phyloP scores from a whole-genome alignment of 768 basidiomycete species.

The Auriculariales sp. region DNA sequence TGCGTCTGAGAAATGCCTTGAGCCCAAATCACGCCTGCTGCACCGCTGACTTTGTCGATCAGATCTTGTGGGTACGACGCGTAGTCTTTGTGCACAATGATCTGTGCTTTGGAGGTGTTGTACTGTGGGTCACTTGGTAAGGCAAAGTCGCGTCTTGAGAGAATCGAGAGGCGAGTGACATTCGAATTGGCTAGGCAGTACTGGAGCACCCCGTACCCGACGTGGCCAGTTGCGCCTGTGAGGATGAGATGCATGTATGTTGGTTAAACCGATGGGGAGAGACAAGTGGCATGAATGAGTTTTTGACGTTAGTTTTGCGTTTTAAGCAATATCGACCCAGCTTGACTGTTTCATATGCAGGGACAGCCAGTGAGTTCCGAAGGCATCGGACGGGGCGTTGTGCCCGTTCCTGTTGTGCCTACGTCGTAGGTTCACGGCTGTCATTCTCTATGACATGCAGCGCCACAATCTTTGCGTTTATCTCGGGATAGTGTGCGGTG shows the following conservation, averaged over 20 bases:
- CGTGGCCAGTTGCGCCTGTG: conserved; percentile 20
- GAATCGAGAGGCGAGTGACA: conserved; percentile 18
- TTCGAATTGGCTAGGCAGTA: conserved; percentile 16
- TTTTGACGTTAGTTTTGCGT: too few relatives aligned
- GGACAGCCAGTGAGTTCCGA: too few relatives aligned
- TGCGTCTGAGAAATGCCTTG: conserved; percentile 16
- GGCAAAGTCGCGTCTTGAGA: conserved; percentile 16
- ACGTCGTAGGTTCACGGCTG: too few relatives aligned
- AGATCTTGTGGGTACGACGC: conserved; percentile 17
- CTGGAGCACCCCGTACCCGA: conserved; percentile 19
- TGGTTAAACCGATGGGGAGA: too few relatives aligned
- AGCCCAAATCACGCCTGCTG: conserved; percentile 25
- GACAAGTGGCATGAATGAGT: too few relatives aligned
- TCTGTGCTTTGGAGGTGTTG: conserved; percentile 14
- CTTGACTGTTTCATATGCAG: too few relatives aligned
- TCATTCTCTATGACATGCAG: too few relatives aligned
- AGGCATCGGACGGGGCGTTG: too few relatives aligned
- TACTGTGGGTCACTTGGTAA: conserved; percentile 5
- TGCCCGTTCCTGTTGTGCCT: too few relatives aligned
- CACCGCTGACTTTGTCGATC: conserved; percentile 15
- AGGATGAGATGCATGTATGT: conserved; percentile 4
- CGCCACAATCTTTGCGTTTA: too few relatives aligned
- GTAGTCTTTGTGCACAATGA: conserved; percentile 21
- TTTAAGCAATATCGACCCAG: too few relatives aligned
- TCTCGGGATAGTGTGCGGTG: too few relatives aligned